Evolutionary conservation across 805 yeast genomes (phyloP).

Genomic region (Metahyphopichia silvanorum): DNA sequence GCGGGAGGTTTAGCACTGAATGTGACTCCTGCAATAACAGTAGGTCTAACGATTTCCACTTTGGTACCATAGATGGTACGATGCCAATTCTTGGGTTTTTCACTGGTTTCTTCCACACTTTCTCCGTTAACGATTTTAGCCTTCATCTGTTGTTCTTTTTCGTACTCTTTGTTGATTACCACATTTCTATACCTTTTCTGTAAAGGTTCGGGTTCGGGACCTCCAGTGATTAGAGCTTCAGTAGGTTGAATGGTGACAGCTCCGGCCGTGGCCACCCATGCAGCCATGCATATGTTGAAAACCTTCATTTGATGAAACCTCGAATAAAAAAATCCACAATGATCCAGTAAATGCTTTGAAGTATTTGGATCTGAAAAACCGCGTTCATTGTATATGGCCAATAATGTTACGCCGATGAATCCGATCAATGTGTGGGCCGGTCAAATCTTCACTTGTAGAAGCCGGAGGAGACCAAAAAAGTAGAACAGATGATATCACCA

Average conservation of each 20-base stretch:
- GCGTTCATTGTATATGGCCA: too few species aligned
- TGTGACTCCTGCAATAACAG: conserved; percentile 61
- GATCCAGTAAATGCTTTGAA: too few species aligned
- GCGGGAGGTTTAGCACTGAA: conserved; percentile 68
- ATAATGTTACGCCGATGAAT: too few species aligned
- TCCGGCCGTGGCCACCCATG: conserved; percentile 2
- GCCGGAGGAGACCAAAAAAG: too few species aligned
- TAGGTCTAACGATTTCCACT: conserved; percentile 60
- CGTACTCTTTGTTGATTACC: conserved; percentile 27
- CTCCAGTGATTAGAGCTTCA: conserved; percentile 6
- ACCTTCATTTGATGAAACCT: too few species aligned
- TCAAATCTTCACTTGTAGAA: too few species aligned
- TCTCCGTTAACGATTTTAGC: conserved; percentile 8
- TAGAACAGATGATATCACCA: too few species aligned
- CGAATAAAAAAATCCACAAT: too few species aligned
- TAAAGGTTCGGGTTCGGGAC: conserved; percentile 9
- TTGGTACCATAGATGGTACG: conserved; percentile 61
- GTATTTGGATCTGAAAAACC: too few species aligned
- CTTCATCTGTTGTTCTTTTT: conserved; percentile 19
- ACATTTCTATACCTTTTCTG: conserved; percentile 28
- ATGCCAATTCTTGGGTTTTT: conserved; percentile 60
- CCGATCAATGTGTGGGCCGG: too few species aligned
- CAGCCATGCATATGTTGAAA: too few species aligned
- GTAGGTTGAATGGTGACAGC: not conserved
- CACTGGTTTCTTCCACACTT: conserved; percentile 4